phyloP scores from a whole-genome alignment of 1,284 basidiomycete species.

The Rugosomyces carneus region DNA sequence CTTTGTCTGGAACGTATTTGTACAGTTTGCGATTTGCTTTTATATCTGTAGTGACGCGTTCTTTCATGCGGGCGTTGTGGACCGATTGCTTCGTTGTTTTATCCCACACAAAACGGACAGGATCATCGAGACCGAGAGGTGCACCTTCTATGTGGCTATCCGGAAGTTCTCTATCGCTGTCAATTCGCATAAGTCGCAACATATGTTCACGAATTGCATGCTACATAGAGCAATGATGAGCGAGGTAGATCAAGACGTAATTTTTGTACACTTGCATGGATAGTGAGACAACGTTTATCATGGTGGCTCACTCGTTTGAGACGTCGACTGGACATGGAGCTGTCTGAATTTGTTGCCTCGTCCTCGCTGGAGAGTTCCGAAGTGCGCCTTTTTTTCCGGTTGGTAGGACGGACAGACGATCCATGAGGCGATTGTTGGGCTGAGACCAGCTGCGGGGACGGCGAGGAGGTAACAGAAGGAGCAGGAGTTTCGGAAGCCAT shows the following conservation, averaged over 20 bases:
- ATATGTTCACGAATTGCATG: slow-evolving; percentile 65
- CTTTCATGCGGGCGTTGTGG: slow-evolving; percentile 66
- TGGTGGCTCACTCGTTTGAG: slow-evolving; percentile 50
- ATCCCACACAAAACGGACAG: slow-evolving; percentile 71
- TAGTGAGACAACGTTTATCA: slow-evolving; percentile 56
- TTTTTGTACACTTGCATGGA: slow-evolving; percentile 42
- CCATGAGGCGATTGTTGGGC: slow-evolving; percentile 18
- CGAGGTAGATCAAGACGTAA: slow-evolving; percentile 1
- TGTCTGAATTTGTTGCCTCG: slow-evolving; percentile 32
- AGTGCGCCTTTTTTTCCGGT: slow-evolving; percentile 28
- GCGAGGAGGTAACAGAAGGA: slow-evolving; percentile 27
- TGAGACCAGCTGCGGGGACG: slow-evolving; percentile 27
- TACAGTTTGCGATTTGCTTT: slow-evolving; percentile 49
- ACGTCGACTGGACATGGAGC: slow-evolving; percentile 28
- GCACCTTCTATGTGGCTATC: slow-evolving; percentile 52
- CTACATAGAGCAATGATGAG: slow-evolving; percentile 31
- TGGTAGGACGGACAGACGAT: slow-evolving; percentile 8
- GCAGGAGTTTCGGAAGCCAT: slow-evolving; percentile 13
- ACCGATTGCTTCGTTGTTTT: slow-evolving; percentile 66
- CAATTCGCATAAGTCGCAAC: slow-evolving; percentile 48
- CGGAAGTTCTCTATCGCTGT: slow-evolving; percentile 51
- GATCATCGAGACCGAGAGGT: slow-evolving; percentile 35
- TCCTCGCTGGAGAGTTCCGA: slow-evolving; percentile 31
- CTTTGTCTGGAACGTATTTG: slow-evolving; percentile 54
- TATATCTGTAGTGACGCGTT: slow-evolving; percentile 52